Evolutionary conservation across 208 protist genomes (phyloP).

Genomic region (Wallacemonas sp.): DNA sequence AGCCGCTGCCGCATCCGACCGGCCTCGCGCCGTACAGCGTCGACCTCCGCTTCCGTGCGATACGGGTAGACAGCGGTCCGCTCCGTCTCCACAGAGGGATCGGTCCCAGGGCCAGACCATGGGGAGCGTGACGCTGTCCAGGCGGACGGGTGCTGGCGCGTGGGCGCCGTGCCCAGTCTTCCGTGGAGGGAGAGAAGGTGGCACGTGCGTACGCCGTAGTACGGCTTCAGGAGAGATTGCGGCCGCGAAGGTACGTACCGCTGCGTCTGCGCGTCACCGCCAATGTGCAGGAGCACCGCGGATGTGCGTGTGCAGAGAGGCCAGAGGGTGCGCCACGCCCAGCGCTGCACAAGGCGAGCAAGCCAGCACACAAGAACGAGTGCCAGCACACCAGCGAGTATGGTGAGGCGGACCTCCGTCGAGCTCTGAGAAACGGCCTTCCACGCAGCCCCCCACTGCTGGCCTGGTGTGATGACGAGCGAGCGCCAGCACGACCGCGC

Average conservation of each 20-base stretch:
- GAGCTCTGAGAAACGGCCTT: neutral
- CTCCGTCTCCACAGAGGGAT: neutral
- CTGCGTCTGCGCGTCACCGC: neutral
- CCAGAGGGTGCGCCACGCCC: neutral
- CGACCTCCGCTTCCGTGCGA: conserved; percentile 1
- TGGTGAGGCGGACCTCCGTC: neutral
- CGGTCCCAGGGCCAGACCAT: neutral
- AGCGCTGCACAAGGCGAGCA: neutral
- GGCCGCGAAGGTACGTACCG: too few relatives aligned
- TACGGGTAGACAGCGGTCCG: neutral
- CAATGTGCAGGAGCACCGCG: neutral
- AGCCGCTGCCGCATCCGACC: neutral
- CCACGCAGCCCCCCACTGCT: too few relatives aligned
- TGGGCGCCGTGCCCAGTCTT: too few relatives aligned
- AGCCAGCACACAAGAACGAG: neutral
- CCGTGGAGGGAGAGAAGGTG: too few relatives aligned
- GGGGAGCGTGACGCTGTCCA: too few relatives aligned
- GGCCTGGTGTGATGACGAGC: too few relatives aligned
- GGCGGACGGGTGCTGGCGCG: too few relatives aligned
- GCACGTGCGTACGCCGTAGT: too few relatives aligned
- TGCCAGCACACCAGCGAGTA: neutral
- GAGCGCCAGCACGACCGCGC: neutral
- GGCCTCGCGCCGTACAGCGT: neutral
- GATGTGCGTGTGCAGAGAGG: neutral
- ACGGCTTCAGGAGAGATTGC: too few relatives aligned